Base-by-base conservation (phyloP, 352 stramenopile species). In the Phytopythium mirpurense region DNA sequence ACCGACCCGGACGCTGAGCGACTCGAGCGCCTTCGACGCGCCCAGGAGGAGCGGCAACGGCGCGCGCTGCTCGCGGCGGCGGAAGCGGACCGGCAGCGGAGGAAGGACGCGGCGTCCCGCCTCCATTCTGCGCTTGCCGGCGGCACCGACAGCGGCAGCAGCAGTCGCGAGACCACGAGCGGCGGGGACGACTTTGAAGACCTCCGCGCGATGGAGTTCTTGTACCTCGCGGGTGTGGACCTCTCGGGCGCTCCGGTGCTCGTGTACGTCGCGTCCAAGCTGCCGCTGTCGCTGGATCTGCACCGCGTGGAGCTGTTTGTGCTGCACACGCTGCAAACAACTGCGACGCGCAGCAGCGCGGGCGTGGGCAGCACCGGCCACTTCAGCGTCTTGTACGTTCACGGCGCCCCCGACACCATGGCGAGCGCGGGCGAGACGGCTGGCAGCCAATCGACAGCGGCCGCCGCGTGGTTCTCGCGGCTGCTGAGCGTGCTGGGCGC, bases 281-380 rank as follows among this genome's bases (percentile, higher is more conserved):
- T 90, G 8, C 66, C 57, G 2, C 51, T 80, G 1, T 51, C 69
- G 11, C 49, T 88, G 9, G 77, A 88, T 31, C 58, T 88, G 5
- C 78, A 92, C 15, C 80, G 81, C 32, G 72, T 93, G 18, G 57
- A 90, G 58, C 62, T 91, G 5, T 95, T 86, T 32, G 68, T 90
- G 43, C 68, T 88, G 18, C 65, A 80, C 32, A 74, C 70, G 12
- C 83, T 92, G 51, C 81, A 91, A 49, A 60, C 62, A 2, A 56
- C 90, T 12, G 76, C 68, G 12, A 67, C 86, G 11, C 45, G 45
- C 7, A 51, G 45, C 45, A 41, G 29, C 32, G 29, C 18, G 29
- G 45, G 45, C 10, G 29, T 51, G 18, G 45, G 45, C 16, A 77
- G 67, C 8, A 57, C 41, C 23, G 36, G 56, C 12, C 51, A 68